Conservation (phyloP, 306 rosid genomes). For the Gleditsia sinensis region DNA sequence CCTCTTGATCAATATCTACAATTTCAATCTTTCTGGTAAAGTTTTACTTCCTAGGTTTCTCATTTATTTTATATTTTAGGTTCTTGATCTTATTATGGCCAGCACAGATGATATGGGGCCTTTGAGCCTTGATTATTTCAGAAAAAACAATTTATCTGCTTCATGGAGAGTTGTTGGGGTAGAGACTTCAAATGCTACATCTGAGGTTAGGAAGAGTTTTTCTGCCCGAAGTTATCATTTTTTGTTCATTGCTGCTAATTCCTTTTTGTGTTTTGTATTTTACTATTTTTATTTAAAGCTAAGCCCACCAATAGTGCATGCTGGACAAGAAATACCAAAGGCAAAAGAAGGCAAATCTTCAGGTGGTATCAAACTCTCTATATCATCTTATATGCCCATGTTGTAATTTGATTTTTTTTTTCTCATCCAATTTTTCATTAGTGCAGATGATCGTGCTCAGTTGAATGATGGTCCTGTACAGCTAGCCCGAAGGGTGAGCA, state of each 20-base stretch:
- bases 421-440: slow-evolving; percentile 18
- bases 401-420: slow-evolving; percentile 25
- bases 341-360: slow-evolving; percentile 45
- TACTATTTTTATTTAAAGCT: slow-evolving; percentile 36
- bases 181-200: slow-evolving; percentile 44
- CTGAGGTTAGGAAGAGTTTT: slow-evolving; percentile 71
- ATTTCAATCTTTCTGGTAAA: slow-evolving; percentile 27
- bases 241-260: slow-evolving; percentile 19
- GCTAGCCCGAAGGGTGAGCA: slow-evolving; percentile 74
- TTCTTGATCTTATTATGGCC: slow-evolving; percentile 73
- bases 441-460: slow-evolving; percentile 49
- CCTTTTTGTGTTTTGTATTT: neutral
- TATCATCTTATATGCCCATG: slow-evolving; percentile 13
- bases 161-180: slow-evolving; percentile 69
- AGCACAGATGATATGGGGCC: slow-evolving; percentile 84
- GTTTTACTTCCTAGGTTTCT: slow-evolving; percentile 31
- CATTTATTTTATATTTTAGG: slow-evolving; percentile 54
- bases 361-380: slow-evolving; percentile 42
- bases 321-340: slow-evolving; percentile 47
- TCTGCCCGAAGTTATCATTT: too few relatives aligned
- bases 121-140: slow-evolving; percentile 75
- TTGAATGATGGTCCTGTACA: slow-evolving; percentile 47
- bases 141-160: slow-evolving; percentile 74
- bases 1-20: slow-evolving; percentile 19
- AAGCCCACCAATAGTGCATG: slow-evolving; percentile 49